Evolutionary conservation across 768 basidiomycete genomes (phyloP).

Genomic region (Leccinum subgranulosum): DNA sequence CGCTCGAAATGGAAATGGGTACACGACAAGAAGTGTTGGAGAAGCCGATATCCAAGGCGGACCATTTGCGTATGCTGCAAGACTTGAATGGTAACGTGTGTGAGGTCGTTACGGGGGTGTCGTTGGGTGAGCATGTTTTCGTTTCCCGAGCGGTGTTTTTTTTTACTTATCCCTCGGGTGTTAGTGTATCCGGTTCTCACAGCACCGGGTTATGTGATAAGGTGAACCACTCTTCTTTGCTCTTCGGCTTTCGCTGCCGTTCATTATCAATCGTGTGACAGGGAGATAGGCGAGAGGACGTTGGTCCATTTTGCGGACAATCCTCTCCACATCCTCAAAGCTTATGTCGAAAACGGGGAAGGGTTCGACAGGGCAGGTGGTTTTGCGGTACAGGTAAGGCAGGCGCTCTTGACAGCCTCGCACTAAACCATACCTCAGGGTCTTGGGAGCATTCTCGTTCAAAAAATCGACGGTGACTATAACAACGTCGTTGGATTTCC

Average conservation of each 20-base stretch:
- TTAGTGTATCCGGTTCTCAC: conserved; percentile 72
- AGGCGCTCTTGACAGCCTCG: neutral
- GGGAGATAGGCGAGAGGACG: conserved; percentile 80
- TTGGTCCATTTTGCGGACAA: conserved; percentile 75
- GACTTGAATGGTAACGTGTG: conserved; percentile 85
- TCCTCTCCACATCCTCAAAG: conserved; percentile 53
- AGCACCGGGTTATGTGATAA: conserved; percentile 72
- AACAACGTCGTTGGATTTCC: conserved; percentile 94
- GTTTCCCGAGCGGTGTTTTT: neutral
- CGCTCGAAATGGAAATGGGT: conserved; percentile 39
- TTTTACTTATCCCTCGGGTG: neutral
- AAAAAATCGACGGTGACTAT: conserved; percentile 87
- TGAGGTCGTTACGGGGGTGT: conserved; percentile 90
- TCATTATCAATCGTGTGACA: conserved; percentile 21
- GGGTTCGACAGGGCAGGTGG: conserved; percentile 89
- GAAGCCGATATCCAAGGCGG: conserved; percentile 76
- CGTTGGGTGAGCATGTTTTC: conserved; percentile 55
- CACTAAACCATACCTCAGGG: conserved; percentile 47
- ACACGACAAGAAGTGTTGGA: conserved; percentile 77
- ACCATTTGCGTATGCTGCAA: conserved; percentile 83
- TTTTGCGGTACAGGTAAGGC: conserved; percentile 81
- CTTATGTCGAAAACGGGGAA: conserved; percentile 84
- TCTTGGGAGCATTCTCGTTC: conserved; percentile 73
- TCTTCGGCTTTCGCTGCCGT: neutral
- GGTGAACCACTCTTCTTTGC: conserved; percentile 37